phyloP scores from a whole-genome alignment of 2,329 filamentous ascomycete species.

The Thelonectria blattea region DNA sequence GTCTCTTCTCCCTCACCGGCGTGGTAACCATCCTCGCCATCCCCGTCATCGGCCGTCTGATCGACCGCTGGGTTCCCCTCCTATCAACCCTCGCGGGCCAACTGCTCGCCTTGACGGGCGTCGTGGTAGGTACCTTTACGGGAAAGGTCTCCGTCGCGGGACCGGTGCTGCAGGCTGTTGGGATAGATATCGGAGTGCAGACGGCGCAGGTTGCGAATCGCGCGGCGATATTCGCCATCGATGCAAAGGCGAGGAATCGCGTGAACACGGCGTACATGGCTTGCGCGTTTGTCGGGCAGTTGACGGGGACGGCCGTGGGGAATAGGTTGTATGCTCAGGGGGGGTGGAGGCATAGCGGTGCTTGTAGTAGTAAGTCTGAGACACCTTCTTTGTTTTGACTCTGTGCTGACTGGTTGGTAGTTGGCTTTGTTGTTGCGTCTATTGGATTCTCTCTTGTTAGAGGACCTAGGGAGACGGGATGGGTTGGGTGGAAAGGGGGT shows the following conservation, averaged over 20 bases:
- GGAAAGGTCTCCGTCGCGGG: conserved; percentile 71
- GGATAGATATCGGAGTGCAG: conserved; percentile 75
- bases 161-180: conserved; percentile 73
- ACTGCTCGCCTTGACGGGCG: conserved; percentile 63
- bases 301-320: conserved; percentile 70
- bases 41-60: conserved; percentile 71
- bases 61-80: conserved; percentile 73
- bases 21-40: conserved; percentile 71
- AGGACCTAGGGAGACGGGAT: conserved; percentile 41
- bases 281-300: conserved; percentile 73
- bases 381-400: neutral
- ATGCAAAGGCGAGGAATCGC: conserved; percentile 73
- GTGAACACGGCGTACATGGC: conserved; percentile 88
- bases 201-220: conserved; percentile 77
- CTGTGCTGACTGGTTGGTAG: conserved; percentile 11
- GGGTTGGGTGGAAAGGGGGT: conserved; percentile 43
- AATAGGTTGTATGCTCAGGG: conserved; percentile 58
- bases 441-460: conserved; percentile 39
- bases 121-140: conserved; percentile 71
- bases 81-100: conserved; percentile 71
- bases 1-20: conserved; percentile 80
- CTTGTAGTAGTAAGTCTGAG: conserved; percentile 39
- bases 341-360: conserved; percentile 57
- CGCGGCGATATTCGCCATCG: conserved; percentile 71
- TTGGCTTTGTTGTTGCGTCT: conserved; percentile 35